phyloP scores from a whole-genome alignment of 2,329 filamentous ascomycete species.

The Fusarium paranaense region DNA sequence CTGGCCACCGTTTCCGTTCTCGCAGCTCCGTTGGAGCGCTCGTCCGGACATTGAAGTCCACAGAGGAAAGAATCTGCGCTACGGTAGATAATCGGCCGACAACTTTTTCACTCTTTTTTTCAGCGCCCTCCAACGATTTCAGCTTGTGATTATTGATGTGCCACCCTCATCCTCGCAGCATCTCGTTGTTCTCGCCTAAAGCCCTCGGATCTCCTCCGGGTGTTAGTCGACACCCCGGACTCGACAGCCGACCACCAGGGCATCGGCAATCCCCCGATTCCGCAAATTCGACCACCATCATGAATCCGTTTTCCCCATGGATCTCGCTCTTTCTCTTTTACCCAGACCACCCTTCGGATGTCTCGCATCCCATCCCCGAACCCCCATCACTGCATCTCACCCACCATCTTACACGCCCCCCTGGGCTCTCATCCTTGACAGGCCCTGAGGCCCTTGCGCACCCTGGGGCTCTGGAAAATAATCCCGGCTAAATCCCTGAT shows the following conservation, averaged over 20 bases:
- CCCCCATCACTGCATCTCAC: constrained; percentile 10
- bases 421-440: constrained; percentile 2
- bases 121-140: background rate
- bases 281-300: constrained; percentile 11
- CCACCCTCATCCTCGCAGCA: background rate
- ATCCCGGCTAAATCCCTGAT: constrained; percentile 7
- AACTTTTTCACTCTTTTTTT: background rate
- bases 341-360: constrained; percentile 23
- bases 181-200: constrained; percentile 9
- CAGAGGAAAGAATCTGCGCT: background rate
- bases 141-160: background rate
- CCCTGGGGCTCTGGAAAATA: constrained; percentile 5
- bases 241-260: constrained; percentile 15
- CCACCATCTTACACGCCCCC: constrained; percentile 21
- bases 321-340: constrained; percentile 2
- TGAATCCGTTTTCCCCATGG: constrained; percentile 28
- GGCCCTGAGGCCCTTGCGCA: background rate
- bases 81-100: background rate
- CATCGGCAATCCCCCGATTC: constrained; percentile 12
- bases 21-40: background rate
- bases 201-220: constrained; percentile 28
- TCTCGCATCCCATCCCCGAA: constrained; percentile 28
- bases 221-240: constrained; percentile 6
- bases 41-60: constrained; percentile 34
- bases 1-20: constrained; percentile 20